Base-by-base conservation (phyloP, 208 protist genomes). In the Leishmania mexicana region DNA sequence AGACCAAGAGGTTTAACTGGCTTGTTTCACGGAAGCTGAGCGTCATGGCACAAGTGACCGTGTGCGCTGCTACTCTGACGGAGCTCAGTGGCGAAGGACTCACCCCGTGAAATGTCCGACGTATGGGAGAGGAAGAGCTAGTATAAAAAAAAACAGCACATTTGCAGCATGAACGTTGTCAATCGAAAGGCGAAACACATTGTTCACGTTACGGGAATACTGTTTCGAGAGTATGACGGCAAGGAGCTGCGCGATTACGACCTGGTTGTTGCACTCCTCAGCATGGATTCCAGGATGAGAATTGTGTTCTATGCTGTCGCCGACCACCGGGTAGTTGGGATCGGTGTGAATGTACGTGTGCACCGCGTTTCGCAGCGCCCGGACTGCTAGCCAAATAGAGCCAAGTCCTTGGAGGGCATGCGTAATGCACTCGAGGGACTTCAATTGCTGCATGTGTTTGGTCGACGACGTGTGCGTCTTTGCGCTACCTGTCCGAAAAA, bases 281-380 rank as follows among this genome's bases (percentile, higher is more conserved):
- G 97, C 38, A 89, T 99, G 42, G 97, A 96, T 1, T 92, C 94
- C 4, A 99, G 99, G 84, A 99, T 99, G 97, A 96, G 93, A 21
- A 84, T 98, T 74, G 76, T 99, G 10, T 95, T 96, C 78, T 76
- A 94, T 21, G 88, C 93, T 57, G 87, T 78, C 24, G 89, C 88
- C 0, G 90, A 93, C 65, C 79, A 86, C 45, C 79, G 86, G 45
- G 81, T 91, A 54, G 75, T 95, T 57, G 98, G 96, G 13, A 98
- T 99, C 75, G 94, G 94, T 15, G 96, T 99, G 5, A 97, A 99
- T 82, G 95, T 94, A 5, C 98, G 99, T 80, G 96, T 99, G n/a
- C 97, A 99, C 75, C 90, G 97, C 68, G 97, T 99, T 67, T 78
- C 80, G 4, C 94, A 97, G 70, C 86, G 97, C 31, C 94, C 98